Base-by-base conservation (phyloP, 2,329 filamentous ascomycete genomes). In the Colletotrichum sidae region DNA sequence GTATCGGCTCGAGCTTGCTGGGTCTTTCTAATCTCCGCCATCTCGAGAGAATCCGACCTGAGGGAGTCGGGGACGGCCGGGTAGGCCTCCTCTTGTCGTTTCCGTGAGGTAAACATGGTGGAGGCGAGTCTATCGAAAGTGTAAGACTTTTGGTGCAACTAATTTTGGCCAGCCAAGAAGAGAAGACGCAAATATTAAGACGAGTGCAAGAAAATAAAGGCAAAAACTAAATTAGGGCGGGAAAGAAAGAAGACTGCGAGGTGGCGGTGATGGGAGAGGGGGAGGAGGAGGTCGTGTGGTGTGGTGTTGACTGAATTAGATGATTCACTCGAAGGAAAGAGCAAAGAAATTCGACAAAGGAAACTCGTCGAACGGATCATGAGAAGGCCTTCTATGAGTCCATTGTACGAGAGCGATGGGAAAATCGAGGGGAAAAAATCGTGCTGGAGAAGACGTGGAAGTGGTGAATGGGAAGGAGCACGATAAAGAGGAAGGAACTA, bases 1-100 rank as follows among this genome's bases (percentile, higher is more conserved):
- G 91, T 89, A 76, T 84, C 84, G 76, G 86, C 72, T 55, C 74
- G 74, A 57, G 73, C 71, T 57, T 75, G 70, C 52, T 75, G 73
- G 15, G 72, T 68, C 61, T 73, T 75, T 49, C 70, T 71, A 65
- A 75, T 69, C 55, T 75, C 73, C 59, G 72, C 69, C 67, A 77
- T 73, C 65, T 79, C 75, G 69, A 80, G 70, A 15, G 79, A 77
- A 56, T 78, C 73, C 60, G 76, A 70, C 38, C 72, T 74, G 51
- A 82, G 73, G 65, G 78, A 76, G 60, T 73, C 68, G 62, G 79
- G 79, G 42, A 81, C 74, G 53, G 53, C 72, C 53, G 78, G 78
- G 61, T 78, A 80, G 55, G 72, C 69, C 60, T 70, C 60, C 52
- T 73, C 70, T 63, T 73, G 71, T 67, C 70, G 67, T 68, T 75